A percentile compares a stretch with the other conserved stretches of the same genome.
Evolutionary conservation across 306 rosid genomes (phyloP).

Genomic region (Vachellia pachyceras): DNA sequence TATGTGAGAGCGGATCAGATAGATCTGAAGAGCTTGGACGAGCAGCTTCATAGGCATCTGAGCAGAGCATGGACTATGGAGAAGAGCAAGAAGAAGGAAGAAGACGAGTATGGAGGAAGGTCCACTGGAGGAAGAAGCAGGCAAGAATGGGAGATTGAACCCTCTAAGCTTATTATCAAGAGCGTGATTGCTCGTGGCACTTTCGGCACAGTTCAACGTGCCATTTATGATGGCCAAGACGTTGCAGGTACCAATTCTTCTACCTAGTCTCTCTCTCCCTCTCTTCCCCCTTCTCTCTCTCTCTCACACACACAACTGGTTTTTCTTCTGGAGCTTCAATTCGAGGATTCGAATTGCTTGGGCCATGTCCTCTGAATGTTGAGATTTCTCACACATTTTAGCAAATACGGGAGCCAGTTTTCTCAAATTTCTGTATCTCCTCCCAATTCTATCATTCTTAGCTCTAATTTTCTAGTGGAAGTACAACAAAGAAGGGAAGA

Average conservation of each 20-base stretch:
- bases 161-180: slow-evolving; percentile 83
- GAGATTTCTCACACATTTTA: slow-evolving; percentile 24
- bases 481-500: slow-evolving; percentile 16
- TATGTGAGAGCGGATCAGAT: slow-evolving; percentile 98
- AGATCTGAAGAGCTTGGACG: slow-evolving; percentile 99
- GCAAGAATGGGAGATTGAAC: slow-evolving; percentile 99
- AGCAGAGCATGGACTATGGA: slow-evolving; percentile 95
- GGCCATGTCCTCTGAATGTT: slow-evolving; percentile 13
- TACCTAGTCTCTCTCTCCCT: not conserved
- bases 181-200: slow-evolving; percentile 92
- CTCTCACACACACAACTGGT: not conserved
- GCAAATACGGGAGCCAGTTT: not conserved
- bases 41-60: slow-evolving; percentile 94
- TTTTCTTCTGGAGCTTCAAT: not conserved
- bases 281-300: not conserved
- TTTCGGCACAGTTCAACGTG: slow-evolving; percentile 97
- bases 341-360: slow-evolving; percentile 2
- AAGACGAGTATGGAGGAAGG: slow-evolving; percentile 54
- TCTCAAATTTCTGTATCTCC: slow-evolving; percentile 8
- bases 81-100: slow-evolving; percentile 75
- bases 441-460: not conserved
- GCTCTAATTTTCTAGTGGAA: slow-evolving; percentile 10
- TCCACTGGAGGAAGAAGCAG: slow-evolving; percentile 51
- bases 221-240: slow-evolving; percentile 86
- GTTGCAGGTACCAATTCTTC: slow-evolving; percentile 70